These are phyloP conservation scores for Shiraia sp. DNA, from an alignment of 2,329 filamentous ascomycete species.

Conservation along the genomic window DNA sequence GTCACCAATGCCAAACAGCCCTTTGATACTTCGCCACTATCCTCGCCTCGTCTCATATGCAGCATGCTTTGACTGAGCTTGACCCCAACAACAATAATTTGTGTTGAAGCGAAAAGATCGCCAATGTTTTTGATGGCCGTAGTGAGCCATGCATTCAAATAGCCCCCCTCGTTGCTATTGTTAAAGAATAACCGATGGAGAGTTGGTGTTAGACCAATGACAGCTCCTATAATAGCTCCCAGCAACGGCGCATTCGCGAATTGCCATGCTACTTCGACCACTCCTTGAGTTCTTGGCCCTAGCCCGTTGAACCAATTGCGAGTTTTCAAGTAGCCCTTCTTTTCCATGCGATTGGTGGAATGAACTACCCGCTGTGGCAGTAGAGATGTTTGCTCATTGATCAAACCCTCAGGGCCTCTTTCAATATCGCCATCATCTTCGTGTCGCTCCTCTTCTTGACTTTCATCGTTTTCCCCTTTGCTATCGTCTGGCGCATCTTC, in stretches of 20 bases:
- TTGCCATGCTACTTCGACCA: slow-evolving; percentile 48
- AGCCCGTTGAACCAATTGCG: slow-evolving; percentile 43
- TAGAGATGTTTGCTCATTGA: slow-evolving; percentile 56
- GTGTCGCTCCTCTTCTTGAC: slow-evolving; percentile 16
- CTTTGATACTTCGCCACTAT: slow-evolving; percentile 53
- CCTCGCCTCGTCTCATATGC: slow-evolving; percentile 50
- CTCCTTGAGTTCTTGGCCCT: slow-evolving; percentile 43
- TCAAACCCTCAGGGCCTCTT: slow-evolving; percentile 27
- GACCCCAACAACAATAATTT: slow-evolving; percentile 69
- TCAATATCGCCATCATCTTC: slow-evolving; percentile 24
- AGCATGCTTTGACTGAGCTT: slow-evolving; percentile 61
- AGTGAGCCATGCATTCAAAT: slow-evolving; percentile 69
- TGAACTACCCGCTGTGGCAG: slow-evolving; percentile 48
- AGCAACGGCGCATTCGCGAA: slow-evolving; percentile 67
- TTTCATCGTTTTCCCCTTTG: slow-evolving; percentile 12
- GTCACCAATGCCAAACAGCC: slow-evolving; percentile 57
- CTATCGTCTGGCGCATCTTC: slow-evolving; percentile 48
- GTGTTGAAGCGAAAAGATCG: slow-evolving; percentile 65
- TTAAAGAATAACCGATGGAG: slow-evolving; percentile 67
- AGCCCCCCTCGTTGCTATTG: slow-evolving; percentile 60
- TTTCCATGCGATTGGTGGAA: slow-evolving; percentile 30
- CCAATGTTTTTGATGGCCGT: slow-evolving; percentile 65
- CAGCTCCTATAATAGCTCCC: slow-evolving; percentile 61
- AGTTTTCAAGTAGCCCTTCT: slow-evolving; percentile 39
- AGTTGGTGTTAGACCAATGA: slow-evolving; percentile 63